Evolutionary conservation across 2,329 filamentous ascomycete species (phyloP).

Genomic region (Exophiala viscosa): DNA sequence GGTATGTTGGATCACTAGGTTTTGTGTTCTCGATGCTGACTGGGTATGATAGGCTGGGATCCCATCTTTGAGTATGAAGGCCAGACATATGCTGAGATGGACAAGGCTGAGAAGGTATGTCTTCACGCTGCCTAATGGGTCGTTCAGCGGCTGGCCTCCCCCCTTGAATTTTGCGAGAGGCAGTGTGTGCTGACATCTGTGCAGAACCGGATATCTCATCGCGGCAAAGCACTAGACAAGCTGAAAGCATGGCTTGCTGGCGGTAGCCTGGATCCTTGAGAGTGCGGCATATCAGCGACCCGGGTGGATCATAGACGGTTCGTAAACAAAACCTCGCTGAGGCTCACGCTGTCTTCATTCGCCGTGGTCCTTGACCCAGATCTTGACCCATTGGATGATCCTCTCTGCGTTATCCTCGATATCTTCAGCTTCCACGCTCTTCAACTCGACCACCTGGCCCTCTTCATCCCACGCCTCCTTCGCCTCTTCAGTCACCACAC

Average conservation of each 20-base stretch:
- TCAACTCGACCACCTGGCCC: constrained; percentile 76
- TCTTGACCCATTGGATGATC: constrained; percentile 73
- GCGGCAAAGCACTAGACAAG: constrained; percentile 80
- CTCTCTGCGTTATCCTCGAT: constrained; percentile 85
- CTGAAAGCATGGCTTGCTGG: constrained; percentile 74
- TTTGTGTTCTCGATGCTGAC: neutral
- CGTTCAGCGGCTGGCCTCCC: neutral
- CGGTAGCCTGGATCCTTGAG: constrained; percentile 29
- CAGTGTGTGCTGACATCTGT: neutral
- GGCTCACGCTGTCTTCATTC: neutral
- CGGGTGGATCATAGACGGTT: neutral
- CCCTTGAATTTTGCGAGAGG: neutral
- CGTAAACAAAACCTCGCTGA: too few relatives aligned
- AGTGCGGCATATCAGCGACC: too few relatives aligned
- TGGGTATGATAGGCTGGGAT: constrained; percentile 71
- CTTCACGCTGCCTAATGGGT: neutral
- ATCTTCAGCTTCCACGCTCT: constrained; percentile 75
- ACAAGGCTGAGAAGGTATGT: constrained; percentile 78
- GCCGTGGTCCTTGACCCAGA: constrained; percentile 64
- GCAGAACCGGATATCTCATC: constrained; percentile 85
- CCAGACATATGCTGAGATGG: constrained; percentile 94
- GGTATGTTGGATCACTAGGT: constrained; percentile 53
- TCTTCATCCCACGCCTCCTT: constrained; percentile 71
- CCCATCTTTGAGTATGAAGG: constrained; percentile 92
- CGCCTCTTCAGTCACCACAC: constrained; percentile 87